phyloP scores from a whole-genome alignment of 176 grass and related monocot genomes.

The Bonia amplexicaulis region DNA sequence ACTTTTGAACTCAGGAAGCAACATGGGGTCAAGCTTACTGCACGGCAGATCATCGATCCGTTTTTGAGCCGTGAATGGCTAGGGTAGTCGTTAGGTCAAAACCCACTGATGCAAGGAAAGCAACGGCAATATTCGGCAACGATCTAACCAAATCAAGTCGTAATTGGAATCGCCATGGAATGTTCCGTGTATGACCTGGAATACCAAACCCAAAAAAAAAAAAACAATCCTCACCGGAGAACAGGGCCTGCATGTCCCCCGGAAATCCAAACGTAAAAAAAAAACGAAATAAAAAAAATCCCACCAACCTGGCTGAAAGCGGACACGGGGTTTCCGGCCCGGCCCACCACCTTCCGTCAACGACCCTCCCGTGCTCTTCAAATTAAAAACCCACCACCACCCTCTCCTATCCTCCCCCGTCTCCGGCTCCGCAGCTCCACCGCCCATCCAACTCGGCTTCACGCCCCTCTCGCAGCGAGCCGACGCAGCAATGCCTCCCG shows the following conservation, averaged over 20 bases:
- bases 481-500: conserved; percentile 12
- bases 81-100: neutral
- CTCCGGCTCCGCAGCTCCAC: neutral
- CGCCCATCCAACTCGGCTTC: neutral
- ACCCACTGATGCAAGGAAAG: neutral
- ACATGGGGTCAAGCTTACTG: neutral
- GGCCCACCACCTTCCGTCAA: conserved; percentile 39
- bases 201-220: neutral
- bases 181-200: neutral
- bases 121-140: too few relatives aligned
- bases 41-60: neutral
- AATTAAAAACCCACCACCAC: conserved; percentile 35
- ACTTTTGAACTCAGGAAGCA: too few relatives aligned
- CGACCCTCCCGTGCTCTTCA: conserved; percentile 33
- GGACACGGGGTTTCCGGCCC: conserved; percentile 44
- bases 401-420: neutral
- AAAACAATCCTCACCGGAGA: neutral
- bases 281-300: neutral
- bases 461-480: neutral
- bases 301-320: neutral
- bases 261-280: neutral
- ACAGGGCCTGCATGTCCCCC: conserved; percentile 38
- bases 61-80: neutral
- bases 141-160: neutral
- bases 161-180: neutral